phyloP scores from a whole-genome alignment of 371 early-diverging fungal species.

The Lichtheimia corymbifera region DNA sequence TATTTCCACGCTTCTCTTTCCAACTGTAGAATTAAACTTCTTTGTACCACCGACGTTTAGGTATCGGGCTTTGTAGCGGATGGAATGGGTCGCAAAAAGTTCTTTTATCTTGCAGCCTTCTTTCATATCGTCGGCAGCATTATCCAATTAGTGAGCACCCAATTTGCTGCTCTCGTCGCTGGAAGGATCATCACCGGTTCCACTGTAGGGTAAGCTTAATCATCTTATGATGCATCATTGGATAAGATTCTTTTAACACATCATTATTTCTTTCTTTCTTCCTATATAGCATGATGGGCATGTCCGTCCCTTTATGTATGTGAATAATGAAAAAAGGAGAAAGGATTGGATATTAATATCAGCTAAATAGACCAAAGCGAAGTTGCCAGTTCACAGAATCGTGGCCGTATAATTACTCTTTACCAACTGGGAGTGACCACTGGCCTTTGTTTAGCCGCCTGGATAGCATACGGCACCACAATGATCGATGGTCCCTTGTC shows the following conservation, averaged over 20 bases:
- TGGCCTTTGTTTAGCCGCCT: constrained; percentile 48
- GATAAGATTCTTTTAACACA: neutral
- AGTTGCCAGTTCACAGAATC: constrained; percentile 76
- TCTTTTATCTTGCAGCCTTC: constrained; percentile 52
- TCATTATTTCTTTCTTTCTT: too few species aligned
- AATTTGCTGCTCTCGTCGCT: constrained; percentile 56
- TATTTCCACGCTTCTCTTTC: neutral
- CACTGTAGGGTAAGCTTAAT: constrained; percentile 56
- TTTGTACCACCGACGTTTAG: constrained; percentile 6
- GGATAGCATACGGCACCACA: constrained; percentile 37
- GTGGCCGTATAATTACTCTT: constrained; percentile 85
- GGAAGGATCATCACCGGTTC: constrained; percentile 75
- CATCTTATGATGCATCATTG: neutral
- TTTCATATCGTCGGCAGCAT: constrained; percentile 75
- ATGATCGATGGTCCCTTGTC: constrained; percentile 21
- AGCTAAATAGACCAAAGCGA: constrained; percentile 75
- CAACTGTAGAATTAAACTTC: neutral
- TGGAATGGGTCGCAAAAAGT: constrained; percentile 35
- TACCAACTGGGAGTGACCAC: constrained; percentile 89
- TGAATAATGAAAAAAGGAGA: neutral
- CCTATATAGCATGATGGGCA: constrained; percentile 28
- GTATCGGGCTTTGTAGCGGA: constrained; percentile 40
- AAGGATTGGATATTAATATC: neutral
- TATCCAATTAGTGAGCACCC: constrained; percentile 58
- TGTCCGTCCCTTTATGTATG: constrained; percentile 48